Base-by-base conservation (phyloP, 148 eudicot genomes). In the Arbutus unedo region DNA sequence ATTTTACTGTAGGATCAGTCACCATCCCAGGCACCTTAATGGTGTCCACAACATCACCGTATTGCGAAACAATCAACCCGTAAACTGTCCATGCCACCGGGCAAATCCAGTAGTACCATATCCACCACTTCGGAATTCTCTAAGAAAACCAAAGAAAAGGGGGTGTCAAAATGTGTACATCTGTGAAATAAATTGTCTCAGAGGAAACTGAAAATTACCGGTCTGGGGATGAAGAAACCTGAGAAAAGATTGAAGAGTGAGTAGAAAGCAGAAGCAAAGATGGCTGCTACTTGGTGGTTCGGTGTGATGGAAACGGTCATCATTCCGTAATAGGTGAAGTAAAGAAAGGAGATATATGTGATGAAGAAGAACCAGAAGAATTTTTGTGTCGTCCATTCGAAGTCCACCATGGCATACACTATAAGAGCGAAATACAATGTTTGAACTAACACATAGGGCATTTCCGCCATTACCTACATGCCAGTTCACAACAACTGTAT, bases 71-170 rank as follows among this genome's bases (percentile, higher is more conserved):
- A 15, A 96, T 94, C 64, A 91, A 78, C 5, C 99, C 99, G 48
- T 96, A 96, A 1, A 96, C 97, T 0, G 99, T 93, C 99, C 99
- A 96, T 3, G 98, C 95, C 38, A 94, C 95, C 0, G 99, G 99
- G 85, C 98, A 94, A 64, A 94, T 89, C 97, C 97, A 94, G 84
- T 93, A 96, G 81, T 94, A 96, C 99, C 99, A 96, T 82, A 91
- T 45, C 99, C 99, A 96, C 99, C 98, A 96, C 87, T 88, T 89
- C 0, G 99, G 99, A 79, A 96, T 94, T 81, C 87, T 92, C 99
- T 96, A 95, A 49, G 67, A 72, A 19, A 10, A 31, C 8, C 47
- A 14, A 38, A 15, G 3, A 64, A 45, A 41, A 5, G 68, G 68
- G 21, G 6, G 0, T 72, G 64, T 81, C 48, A 66, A 48, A 21